A percentile compares a stretch with the other conserved stretches of the same genome.
Conservation (phyloP, 1,139 yeast genomes). For the Lipomyces yarrowii region DNA sequence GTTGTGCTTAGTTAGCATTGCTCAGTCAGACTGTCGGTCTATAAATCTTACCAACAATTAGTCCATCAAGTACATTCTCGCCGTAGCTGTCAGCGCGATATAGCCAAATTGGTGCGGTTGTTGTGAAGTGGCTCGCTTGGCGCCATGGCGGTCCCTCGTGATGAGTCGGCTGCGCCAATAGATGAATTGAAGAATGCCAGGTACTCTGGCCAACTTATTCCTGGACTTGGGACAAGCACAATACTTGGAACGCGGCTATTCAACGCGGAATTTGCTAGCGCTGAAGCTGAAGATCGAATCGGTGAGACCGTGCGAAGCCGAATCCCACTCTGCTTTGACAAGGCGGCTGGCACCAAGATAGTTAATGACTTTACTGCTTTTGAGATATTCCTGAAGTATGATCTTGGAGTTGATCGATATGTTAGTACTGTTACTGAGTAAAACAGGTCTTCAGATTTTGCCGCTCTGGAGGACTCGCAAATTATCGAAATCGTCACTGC, state of each 20-base stretch:
- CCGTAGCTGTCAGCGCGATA: neutral
- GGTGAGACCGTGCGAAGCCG: neutral
- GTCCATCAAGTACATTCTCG: neutral
- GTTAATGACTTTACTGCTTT: conserved; percentile 1
- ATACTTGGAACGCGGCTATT: neutral
- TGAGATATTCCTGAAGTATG: neutral
- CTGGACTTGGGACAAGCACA: neutral
- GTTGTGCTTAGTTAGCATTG: neutral
- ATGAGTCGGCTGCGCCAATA: neutral
- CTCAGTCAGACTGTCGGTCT: neutral
- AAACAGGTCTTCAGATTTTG: neutral
- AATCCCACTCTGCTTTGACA: conserved; percentile 4
- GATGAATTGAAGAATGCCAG: neutral
- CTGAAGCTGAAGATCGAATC: neutral
- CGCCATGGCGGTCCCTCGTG: neutral
- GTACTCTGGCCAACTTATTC: neutral
- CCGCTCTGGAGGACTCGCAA: neutral
- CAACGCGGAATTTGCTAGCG: neutral
- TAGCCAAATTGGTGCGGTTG: neutral
- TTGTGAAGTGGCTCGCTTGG: neutral
- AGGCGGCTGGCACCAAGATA: neutral
- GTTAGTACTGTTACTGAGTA: neutral
- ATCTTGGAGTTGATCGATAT: neutral
- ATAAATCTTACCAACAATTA: neutral
- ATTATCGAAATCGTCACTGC: neutral